A percentile compares a stretch with the other conserved stretches of the same genome.
Evolutionary conservation across 441 rosid species (phyloP).

Genomic region (Erodium trifolium): DNA sequence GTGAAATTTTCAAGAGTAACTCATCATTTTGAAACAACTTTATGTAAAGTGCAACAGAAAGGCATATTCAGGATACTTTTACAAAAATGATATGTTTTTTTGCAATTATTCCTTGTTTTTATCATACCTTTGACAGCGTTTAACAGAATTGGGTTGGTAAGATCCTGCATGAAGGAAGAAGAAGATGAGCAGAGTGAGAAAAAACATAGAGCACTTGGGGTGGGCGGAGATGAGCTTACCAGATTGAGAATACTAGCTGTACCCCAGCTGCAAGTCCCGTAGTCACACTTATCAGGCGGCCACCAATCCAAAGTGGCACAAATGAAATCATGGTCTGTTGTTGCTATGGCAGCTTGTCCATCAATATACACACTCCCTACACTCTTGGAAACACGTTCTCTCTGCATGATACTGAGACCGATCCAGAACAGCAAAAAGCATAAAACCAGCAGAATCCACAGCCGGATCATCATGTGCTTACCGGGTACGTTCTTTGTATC

Average conservation of each 20-base stretch:
- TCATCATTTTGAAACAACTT: too few relatives aligned
- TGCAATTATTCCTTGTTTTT: neutral
- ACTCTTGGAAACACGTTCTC: constrained; percentile 11
- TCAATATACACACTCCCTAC: constrained; percentile 47
- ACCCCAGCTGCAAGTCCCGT: constrained; percentile 86
- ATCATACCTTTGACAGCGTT: constrained; percentile 69
- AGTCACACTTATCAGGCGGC: constrained; percentile 98
- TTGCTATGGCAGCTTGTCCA: constrained; percentile 52
- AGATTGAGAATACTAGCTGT: constrained; percentile 80
- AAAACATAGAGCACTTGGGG: neutral
- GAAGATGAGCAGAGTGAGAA: neutral
- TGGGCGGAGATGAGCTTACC: constrained; percentile 26
- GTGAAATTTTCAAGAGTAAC: too few relatives aligned
- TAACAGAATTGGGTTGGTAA: constrained; percentile 47
- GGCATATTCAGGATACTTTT: too few relatives aligned
- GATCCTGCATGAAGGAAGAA: constrained; percentile 44
- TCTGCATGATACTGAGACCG: constrained; percentile 21
- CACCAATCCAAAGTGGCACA: constrained; percentile 98
- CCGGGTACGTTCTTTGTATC: neutral
- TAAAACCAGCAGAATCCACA: neutral
- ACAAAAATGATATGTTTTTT: too few relatives aligned
- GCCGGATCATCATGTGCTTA: neutral
- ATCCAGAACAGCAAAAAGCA: neutral
- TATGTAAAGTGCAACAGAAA: too few relatives aligned
- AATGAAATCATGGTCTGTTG: constrained; percentile 69